Base-by-base conservation (phyloP, 2,329 filamentous ascomycete genomes). In the Lomentospora prolificans region DNA sequence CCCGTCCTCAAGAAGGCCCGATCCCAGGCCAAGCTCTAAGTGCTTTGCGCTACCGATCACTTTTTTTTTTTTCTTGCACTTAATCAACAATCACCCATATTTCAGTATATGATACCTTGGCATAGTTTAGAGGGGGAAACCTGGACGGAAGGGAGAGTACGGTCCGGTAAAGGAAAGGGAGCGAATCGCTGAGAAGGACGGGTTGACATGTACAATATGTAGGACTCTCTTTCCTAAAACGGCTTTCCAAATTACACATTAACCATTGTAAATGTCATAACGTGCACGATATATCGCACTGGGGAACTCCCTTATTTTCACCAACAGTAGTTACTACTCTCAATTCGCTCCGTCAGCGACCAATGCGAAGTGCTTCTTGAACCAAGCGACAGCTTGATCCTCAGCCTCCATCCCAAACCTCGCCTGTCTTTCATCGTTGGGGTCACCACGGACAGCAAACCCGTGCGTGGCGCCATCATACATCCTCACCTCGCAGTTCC, bases 1-100 rank as follows among this genome's bases (percentile, higher is more conserved):
- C 88, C 90, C 41, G 87, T 97, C 65, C 75, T 96, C 61, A 90
- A 90, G 80, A 94, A 90, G 79, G 87, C 89, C 36, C 86, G 90
- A 76, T 78, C 75, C 65, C 88, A 89, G 79, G 81, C 89, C 63
- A 95, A 95, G 81, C 75, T 95, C 74, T 91, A 84, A 76, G 65
- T 51, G 51, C 9, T 22, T 14, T 48, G 8, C 50, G 5, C 50
- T 46, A 50, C 27, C 39, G 24, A 24, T 31, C 27, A 19, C 55
- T 53, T 17, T 52, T 19, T 27, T 24, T 31, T 53, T 46, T n/a
- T 4, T 57, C 53, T 46, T 8, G 22, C 22, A 22, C 22, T 19
- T 9, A 25, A 9, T 12, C 39, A 44, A 48, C 22, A 33, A 12
- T 12, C 6, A 7, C 30, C 30, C 12, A 48, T 48, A n/a, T 48